Evolutionary conservation across 768 basidiomycete species (phyloP), one percentile per base, ranked within the genome.

Genomic region (Mycena olivaceomarginata): DNA sequence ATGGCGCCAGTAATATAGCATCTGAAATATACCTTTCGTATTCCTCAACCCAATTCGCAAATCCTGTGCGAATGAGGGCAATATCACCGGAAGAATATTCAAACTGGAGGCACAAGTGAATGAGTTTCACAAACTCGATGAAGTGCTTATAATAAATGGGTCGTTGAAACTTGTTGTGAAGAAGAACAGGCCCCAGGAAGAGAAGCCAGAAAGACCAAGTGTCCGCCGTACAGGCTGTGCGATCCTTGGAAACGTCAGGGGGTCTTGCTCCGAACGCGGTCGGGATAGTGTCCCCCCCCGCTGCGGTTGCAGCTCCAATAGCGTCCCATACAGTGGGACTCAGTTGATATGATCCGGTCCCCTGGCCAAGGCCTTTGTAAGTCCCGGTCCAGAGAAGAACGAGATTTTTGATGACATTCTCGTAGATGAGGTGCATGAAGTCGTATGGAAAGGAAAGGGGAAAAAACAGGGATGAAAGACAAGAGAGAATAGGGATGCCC

Each of bases 351-450:
- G 80, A 68, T 2, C 81, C 85, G 6, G 11, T 40, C 0, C 85
- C 85, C 5, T 77, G 48, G 59, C 88, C 15, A 46, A 72, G 70
- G 8, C 63, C 63, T n/a, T 72, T 72, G 62, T 51, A 72, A 12
- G 77, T 67, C 0, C 85, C 86, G 0, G 84, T 85, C 86, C 86
- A 88, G 0, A 87, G 78, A 0, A 75, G 31, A 4, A 87, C 76
- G 2, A 89, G 79, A 46, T 82, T 85, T 20, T 77, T 80, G n/a
- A 85, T 72, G 8, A 87, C 63, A 67, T 88, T 88, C 72, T 88
- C 87, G 68, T 78, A 85, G 39, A 88, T 79, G 0, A 69, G 63
- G 65, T 91, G 89, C 87, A 91, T 90, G 80, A 90, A 89, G 60
- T 91, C 89, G 74, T 84, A 86, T 0, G 88, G 90, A 45, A 89